Conservation (phyloP, 768 basidiomycete genomes). For the Tubosaeta sp. region DNA sequence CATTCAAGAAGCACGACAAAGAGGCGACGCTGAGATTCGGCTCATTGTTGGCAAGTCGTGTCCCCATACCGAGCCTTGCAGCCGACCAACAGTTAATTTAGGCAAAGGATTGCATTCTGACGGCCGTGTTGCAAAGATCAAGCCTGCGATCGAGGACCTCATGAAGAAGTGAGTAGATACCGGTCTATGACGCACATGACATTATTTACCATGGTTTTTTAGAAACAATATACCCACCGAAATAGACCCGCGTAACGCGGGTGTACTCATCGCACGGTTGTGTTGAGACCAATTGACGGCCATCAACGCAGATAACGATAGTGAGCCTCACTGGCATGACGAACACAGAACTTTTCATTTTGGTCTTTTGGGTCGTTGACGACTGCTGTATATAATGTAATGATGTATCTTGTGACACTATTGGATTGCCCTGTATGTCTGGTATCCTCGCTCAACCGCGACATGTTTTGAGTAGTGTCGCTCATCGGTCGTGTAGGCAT, state of each 20-base stretch:
- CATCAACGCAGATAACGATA: background rate
- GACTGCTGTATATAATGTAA: background rate
- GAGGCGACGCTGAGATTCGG: slow-evolving; percentile 61
- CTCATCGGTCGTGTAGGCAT: slow-evolving; percentile 11
- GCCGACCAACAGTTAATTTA: slow-evolving; percentile 20
- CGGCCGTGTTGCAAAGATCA: slow-evolving; percentile 76
- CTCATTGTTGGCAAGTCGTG: slow-evolving; percentile 76
- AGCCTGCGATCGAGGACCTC: slow-evolving; percentile 85
- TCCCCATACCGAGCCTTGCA: background rate
- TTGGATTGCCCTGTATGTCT: slow-evolving; percentile 8
- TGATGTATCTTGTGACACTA: too few species aligned
- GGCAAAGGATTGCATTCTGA: slow-evolving; percentile 87
- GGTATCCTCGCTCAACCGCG: slow-evolving; percentile 3
- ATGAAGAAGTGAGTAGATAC: slow-evolving; percentile 62
- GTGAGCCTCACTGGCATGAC: too few species aligned
- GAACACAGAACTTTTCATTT: too few species aligned
- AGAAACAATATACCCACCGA: slow-evolving; percentile 72
- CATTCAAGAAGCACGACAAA: slow-evolving; percentile 59
- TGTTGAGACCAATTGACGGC: slow-evolving; percentile 5
- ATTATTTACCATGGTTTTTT: slow-evolving; percentile 1
- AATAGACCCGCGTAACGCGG: slow-evolving; percentile 75
- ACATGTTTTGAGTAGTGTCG: slow-evolving; percentile 2
- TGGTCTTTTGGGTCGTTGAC: background rate
- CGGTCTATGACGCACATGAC: background rate
- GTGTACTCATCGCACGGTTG: slow-evolving; percentile 74